Conservation (phyloP, 2,329 filamentous ascomycete species). For the Paraphoma sp. region DNA sequence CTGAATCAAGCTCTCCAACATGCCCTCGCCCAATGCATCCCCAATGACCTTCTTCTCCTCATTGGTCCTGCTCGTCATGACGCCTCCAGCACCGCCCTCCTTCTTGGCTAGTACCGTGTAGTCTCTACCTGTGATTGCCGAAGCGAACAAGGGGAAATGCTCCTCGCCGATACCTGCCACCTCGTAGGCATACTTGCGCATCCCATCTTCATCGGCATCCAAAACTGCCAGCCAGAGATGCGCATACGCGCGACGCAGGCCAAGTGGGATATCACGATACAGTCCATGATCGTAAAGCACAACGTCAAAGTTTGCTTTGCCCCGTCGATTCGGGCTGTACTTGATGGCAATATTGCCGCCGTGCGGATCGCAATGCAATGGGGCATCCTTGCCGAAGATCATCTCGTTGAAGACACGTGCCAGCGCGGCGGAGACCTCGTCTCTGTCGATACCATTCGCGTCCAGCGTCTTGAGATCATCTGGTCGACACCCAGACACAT, state of each 20-base stretch:
- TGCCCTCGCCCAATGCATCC: constrained; percentile 81
- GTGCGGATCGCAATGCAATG: constrained; percentile 95
- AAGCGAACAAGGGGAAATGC: constrained; percentile 93
- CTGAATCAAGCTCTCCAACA: constrained; percentile 87
- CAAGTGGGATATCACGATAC: constrained; percentile 86
- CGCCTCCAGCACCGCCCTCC: constrained; percentile 34
- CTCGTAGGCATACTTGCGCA: constrained; percentile 88
- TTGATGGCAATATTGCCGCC: constrained; percentile 95
- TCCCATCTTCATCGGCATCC: constrained; percentile 81
- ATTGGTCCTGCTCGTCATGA: constrained; percentile 65
- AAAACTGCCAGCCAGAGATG: constrained; percentile 98
- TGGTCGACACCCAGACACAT: constrained; percentile 81
- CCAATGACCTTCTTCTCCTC: constrained; percentile 89
- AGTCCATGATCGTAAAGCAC: constrained; percentile 97
- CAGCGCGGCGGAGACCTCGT: constrained; percentile 91
- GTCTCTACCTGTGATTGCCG: constrained; percentile 93
- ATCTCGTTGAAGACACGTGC: constrained; percentile 98
- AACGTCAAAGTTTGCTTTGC: constrained; percentile 83
- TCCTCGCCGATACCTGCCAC: constrained; percentile 88
- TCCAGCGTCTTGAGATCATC: constrained; percentile 92
- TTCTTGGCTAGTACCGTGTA: constrained; percentile 74
- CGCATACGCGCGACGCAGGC: constrained; percentile 83
- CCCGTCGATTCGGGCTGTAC: constrained; percentile 68
- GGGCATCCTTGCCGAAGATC: constrained; percentile 91
- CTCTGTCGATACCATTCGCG: constrained; percentile 83